Conservation (phyloP, 176 grass and related monocot genomes). For the Chrysopogon serrulatus region DNA sequence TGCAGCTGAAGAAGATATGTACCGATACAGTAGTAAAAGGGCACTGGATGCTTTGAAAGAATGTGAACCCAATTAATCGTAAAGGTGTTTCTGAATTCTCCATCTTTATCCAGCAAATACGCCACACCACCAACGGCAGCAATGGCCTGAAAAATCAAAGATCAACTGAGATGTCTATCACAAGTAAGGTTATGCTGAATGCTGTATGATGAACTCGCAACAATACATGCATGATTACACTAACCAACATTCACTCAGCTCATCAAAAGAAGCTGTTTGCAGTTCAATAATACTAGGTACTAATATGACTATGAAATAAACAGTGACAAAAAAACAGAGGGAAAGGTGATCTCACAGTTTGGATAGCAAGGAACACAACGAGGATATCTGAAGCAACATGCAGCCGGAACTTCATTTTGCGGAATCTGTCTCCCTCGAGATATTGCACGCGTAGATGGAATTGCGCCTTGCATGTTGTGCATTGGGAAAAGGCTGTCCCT, state of each 20-base stretch:
- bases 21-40: slow-evolving; percentile 91
- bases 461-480: slow-evolving; percentile 35
- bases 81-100: slow-evolving; percentile 67
- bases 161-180: neutral
- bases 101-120: slow-evolving; percentile 65
- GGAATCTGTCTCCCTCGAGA: slow-evolving; percentile 25
- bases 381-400: slow-evolving; percentile 73
- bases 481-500: slow-evolving; percentile 66
- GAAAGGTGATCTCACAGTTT: slow-evolving; percentile 46
- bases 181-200: neutral
- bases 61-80: slow-evolving; percentile 57
- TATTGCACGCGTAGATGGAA: slow-evolving; percentile 60
- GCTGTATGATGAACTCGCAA: neutral
- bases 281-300: neutral
- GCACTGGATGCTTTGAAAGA: slow-evolving; percentile 75
- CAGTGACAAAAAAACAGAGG: neutral
- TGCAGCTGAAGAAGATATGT: neutral
- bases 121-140: slow-evolving; percentile 53
- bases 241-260: neutral
- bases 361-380: slow-evolving; percentile 61
- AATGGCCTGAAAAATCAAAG: slow-evolving; percentile 38
- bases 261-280: neutral
- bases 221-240: neutral
- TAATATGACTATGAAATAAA: neutral
- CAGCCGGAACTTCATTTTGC: slow-evolving; percentile 61